Evolutionary conservation across 768 basidiomycete genomes (phyloP).

Genomic region (Trametes coccinea): DNA sequence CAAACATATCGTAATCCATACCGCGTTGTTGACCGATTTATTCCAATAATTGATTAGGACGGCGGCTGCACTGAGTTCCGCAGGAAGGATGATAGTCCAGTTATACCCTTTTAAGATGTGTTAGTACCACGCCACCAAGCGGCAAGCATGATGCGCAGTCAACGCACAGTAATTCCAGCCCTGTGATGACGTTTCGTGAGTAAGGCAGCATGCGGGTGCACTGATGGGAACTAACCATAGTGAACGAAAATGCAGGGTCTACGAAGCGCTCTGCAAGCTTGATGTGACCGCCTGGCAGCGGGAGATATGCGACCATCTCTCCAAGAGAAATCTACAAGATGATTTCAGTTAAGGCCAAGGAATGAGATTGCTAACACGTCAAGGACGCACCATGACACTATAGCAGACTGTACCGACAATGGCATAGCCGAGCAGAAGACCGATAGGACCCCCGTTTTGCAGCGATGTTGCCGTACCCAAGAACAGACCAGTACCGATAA

Average conservation of each 20-base stretch:
- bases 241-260: slow-evolving; percentile 67
- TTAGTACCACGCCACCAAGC: not conserved
- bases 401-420: slow-evolving; percentile 68
- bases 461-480: slow-evolving; percentile 56
- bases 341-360: not conserved
- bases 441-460: slow-evolving; percentile 49
- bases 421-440: slow-evolving; percentile 71
- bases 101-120: slow-evolving; percentile 41
- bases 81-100: slow-evolving; percentile 68
- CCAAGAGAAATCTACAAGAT: slow-evolving; percentile 70
- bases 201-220: not conserved
- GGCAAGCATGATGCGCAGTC: not conserved
- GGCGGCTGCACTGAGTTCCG: slow-evolving; percentile 73
- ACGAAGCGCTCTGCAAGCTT: slow-evolving; percentile 82
- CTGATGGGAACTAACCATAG: slow-evolving; percentile 37
- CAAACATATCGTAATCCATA: slow-evolving; percentile 79
- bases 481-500: slow-evolving; percentile 46
- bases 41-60: slow-evolving; percentile 75
- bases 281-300: slow-evolving; percentile 80
- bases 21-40: slow-evolving; percentile 58
- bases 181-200: slow-evolving; percentile 23
- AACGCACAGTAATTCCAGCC: slow-evolving; percentile 54
- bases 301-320: slow-evolving; percentile 78
- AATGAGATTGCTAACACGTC: too few relatives aligned
- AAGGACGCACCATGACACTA: slow-evolving; percentile 60